Evolutionary conservation across 176 grass and related monocot genomes (phyloP), one percentile per base, ranked within the genome.

Genomic region (Canna indica): DNA sequence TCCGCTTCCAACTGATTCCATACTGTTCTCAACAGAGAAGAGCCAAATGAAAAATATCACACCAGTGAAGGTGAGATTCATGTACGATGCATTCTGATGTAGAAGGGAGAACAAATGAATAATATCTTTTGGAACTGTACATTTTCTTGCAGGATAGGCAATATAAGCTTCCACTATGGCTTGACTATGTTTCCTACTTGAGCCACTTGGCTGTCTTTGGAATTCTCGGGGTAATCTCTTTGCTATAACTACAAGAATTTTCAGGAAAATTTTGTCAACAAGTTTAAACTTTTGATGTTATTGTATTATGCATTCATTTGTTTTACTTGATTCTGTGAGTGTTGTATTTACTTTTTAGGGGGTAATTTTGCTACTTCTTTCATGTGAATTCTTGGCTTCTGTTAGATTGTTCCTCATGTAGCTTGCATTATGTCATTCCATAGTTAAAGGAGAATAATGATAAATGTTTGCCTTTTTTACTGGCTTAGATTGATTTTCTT

Each of bases 101-200:
- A 73, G 18, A 15, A 22, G 69, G 18, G 25, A 41, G 29, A 33
- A 30, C n/a, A 35, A 42, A 29, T 62, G 57, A 6, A 44, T 44
- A 44, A 44, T 44, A 11, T 30, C 34, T 48, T 47, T 18, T 78
- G 54, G 41, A 75, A 64, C 7, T 69, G 30, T 79, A 34, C 46
- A 24, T 31, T 35, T 81, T 4, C 41, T 73, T 86, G 66, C 75
- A 97, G 94, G 86, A 82, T 76, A 79, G 81, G 59, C 50, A 73
- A 12, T 92, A 90, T 36, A 85, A 77, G 34, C 86, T 85, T 48
- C 79, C 82, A 30, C 64, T 62, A 61, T 75, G 52, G 69, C 66
- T 90, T 0, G 89, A 97, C 76, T 92, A 97, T 64, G 72, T 59
- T 83, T 81, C 86, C 62, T 92, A 97, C 73, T 61, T 92, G 79